phyloP scores from a whole-genome alignment of 2,329 filamentous ascomycete species.

The Aspergillus quadricinctus region DNA sequence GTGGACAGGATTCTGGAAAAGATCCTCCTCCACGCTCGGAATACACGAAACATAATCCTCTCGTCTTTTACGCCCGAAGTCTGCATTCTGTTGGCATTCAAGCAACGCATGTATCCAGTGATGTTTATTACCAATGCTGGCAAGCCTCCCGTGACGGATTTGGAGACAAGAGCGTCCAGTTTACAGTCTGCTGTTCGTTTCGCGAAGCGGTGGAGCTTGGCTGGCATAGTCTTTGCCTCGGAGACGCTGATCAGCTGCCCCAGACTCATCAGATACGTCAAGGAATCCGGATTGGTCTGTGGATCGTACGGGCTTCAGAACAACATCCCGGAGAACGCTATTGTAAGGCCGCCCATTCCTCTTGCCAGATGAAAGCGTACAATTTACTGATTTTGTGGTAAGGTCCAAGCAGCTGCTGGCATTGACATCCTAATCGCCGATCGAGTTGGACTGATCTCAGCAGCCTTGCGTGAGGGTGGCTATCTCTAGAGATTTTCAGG shows the following conservation, averaged over 20 bases:
- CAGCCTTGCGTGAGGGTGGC: slow-evolving; percentile 8
- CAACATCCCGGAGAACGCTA: slow-evolving; percentile 9
- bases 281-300: slow-evolving; percentile 29
- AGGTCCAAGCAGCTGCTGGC: slow-evolving; percentile 19
- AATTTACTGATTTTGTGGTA: neutral
- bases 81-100: slow-evolving; percentile 22
- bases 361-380: neutral
- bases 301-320: slow-evolving; percentile 36
- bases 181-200: slow-evolving; percentile 37
- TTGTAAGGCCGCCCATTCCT: neutral
- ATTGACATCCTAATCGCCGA: slow-evolving; percentile 20
- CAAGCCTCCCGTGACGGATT: slow-evolving; percentile 21
- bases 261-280: slow-evolving; percentile 31
- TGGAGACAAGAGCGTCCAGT: slow-evolving; percentile 28
- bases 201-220: slow-evolving; percentile 34
- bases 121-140: slow-evolving; percentile 28
- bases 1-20: slow-evolving; percentile 34
- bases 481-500: neutral
- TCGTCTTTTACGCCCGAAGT: slow-evolving; percentile 26
- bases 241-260: slow-evolving; percentile 37
- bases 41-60: slow-evolving; percentile 29
- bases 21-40: slow-evolving; percentile 20
- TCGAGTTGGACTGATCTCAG: slow-evolving; percentile 16
- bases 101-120: slow-evolving; percentile 20
- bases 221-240: slow-evolving; percentile 35